Base-by-base conservation (phyloP, 257 asterid genomes). In the Coffea canephora region DNA sequence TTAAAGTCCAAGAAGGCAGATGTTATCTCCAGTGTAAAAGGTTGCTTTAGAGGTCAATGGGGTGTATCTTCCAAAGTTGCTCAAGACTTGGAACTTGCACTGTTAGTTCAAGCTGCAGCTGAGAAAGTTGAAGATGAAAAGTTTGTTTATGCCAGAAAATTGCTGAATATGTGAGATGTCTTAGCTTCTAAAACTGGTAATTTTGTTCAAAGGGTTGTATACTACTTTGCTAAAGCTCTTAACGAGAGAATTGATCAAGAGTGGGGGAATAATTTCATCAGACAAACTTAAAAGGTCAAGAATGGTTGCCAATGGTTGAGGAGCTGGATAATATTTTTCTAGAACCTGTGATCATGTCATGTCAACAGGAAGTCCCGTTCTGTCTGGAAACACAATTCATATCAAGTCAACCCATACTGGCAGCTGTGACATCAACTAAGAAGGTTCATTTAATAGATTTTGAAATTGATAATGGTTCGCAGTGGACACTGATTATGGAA, bases 311-410 rank as follows among this genome's bases (percentile, higher is more conserved):
- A 7, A 9, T 74, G 43, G 74, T 76, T 73, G 48, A 77, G 25
- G 71, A 74, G 41, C 77, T 6, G 54, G 72, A 5, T 76, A 23
- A 59, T 25, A 36, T 67, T 49, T 71, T 34, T 19, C 43, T 39
- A 39, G 43, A 31, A 39, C 78, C 79, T 11, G 49, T 39, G 25
- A 55, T 73, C 46, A 67, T 86, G 23, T 84, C 84, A 12, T 74
- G 84, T 48, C 89, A 91, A 78, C 82, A 83, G 21, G 81, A 72
- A 74, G 67, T 82, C 0, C 97, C 95, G 18, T 76, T 90, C 31
- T 36, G 84, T 1, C 89, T 88, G 64, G 82, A 86, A 43, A 46
- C 84, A 90, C 43, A 39, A 39, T 39, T 39, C 5, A 39, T 39
- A 39, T 2, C 43, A 39, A 39, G 4, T 39, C 43, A 2, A 39